These are phyloP conservation scores for Orbilia brochopaga DNA, from an alignment of 2,329 filamentous ascomycete genomes.

Conservation along the genomic window DNA sequence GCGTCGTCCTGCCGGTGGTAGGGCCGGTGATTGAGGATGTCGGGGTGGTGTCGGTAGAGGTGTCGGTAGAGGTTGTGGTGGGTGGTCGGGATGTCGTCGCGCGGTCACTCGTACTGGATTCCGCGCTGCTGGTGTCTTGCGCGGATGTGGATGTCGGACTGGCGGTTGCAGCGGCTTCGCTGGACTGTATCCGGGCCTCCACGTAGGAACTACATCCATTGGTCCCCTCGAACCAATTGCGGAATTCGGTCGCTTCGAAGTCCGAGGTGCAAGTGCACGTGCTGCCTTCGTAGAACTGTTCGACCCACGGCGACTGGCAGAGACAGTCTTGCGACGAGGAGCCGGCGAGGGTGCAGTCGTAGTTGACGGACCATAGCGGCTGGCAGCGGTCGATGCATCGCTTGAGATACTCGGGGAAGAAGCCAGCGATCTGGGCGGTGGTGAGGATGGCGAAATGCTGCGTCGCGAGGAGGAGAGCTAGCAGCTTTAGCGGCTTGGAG, in stretches of 20 bases:
- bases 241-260: slow-evolving; percentile 42
- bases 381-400: slow-evolving; percentile 35
- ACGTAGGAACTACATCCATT: slow-evolving; percentile 29
- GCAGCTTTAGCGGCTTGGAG: slow-evolving; percentile 36
- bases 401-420: slow-evolving; percentile 37
- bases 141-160: slow-evolving; percentile 11
- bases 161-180: slow-evolving; percentile 11
- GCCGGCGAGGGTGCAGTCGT: slow-evolving; percentile 32
- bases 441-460: neutral
- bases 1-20: slow-evolving; percentile 34
- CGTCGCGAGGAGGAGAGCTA: slow-evolving; percentile 14
- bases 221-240: slow-evolving; percentile 48
- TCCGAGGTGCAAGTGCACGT: slow-evolving; percentile 45
- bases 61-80: slow-evolving; percentile 1
- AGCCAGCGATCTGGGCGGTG: slow-evolving; percentile 24
- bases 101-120: neutral
- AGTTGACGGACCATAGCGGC: slow-evolving; percentile 38
- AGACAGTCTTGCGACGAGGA: slow-evolving; percentile 31
- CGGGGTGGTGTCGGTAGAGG: neutral
- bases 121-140: neutral
- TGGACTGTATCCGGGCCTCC: slow-evolving; percentile 38
- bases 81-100: slow-evolving; percentile 14
- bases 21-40: neutral
- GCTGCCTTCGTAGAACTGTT: slow-evolving; percentile 42
- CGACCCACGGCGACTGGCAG: slow-evolving; percentile 34